These are phyloP conservation scores for Hypoxylon subgilvum DNA, from an alignment of 495 filamentous ascomycete species.

Conservation along the genomic window DNA sequence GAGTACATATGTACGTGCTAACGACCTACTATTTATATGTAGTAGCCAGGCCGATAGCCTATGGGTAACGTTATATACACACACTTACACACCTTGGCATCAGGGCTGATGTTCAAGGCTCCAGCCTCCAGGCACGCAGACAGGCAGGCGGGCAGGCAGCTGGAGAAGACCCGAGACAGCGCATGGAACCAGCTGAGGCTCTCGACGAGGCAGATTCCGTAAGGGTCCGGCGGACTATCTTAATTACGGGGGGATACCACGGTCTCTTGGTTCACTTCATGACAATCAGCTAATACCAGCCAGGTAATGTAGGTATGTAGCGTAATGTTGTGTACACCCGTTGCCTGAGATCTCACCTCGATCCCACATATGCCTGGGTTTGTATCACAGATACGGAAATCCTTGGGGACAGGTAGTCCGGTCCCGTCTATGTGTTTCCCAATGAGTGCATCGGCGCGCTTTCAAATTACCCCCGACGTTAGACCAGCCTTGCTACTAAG, in stretches of 20 bases:
- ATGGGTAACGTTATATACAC: background rate
- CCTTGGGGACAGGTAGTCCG: background rate
- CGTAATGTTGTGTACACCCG: too few relatives aligned
- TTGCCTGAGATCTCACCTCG: too few relatives aligned
- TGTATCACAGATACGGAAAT: constrained; percentile 9
- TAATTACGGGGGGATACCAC: background rate
- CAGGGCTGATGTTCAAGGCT: constrained; percentile 11
- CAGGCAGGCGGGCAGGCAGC: background rate
- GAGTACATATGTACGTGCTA: constrained; percentile 9
- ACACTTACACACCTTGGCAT: constrained; percentile 12
- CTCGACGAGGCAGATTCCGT: constrained; percentile 19
- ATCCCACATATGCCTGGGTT: background rate
- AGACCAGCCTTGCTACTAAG: constrained; percentile 3
- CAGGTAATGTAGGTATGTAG: too few relatives aligned
- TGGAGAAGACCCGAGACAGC: constrained; percentile 3
- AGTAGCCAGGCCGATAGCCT: too few relatives aligned
- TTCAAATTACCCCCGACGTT: constrained; percentile 10
- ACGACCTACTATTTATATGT: too few relatives aligned
- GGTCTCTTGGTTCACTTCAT: too few relatives aligned
- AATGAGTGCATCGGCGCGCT: background rate
- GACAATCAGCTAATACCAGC: too few relatives aligned
- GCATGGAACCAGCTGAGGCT: background rate
- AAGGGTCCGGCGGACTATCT: background rate
- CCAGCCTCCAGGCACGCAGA: background rate
- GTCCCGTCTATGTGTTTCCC: constrained; percentile 7